These are phyloP conservation scores for Annona squamosa DNA, from an alignment of 164 flowering plant species.

Conservation along the genomic window DNA sequence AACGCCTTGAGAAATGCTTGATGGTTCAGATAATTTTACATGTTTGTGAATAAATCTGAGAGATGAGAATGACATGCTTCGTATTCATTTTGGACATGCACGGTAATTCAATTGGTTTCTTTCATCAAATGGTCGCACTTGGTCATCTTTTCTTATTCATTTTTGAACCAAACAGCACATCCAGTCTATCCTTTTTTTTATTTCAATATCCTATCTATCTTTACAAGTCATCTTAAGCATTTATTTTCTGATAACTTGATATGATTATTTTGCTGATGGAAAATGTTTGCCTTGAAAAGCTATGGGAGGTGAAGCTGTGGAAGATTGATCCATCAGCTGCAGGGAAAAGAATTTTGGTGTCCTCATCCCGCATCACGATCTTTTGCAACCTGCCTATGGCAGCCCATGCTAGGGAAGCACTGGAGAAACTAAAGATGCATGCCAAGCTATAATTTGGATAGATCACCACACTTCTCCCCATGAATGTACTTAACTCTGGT, in stretches of 20 bases:
- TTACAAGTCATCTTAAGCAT: neutral
- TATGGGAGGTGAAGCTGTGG: slow-evolving; percentile 64
- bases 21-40: too few species aligned
- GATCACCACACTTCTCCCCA: neutral
- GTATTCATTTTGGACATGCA: too few species aligned
- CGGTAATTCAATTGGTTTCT: too few species aligned
- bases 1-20: too few species aligned
- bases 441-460: slow-evolving; percentile 36
- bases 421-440: slow-evolving; percentile 32
- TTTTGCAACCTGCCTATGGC: slow-evolving; percentile 54
- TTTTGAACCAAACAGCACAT: too few species aligned
- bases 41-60: too few species aligned
- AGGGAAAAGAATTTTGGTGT: slow-evolving; percentile 26
- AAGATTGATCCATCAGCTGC: slow-evolving; percentile 28
- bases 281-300: slow-evolving; percentile 20
- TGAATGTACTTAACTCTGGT: too few species aligned
- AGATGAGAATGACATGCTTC: too few species aligned
- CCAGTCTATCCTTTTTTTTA: too few species aligned
- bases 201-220: too few species aligned
- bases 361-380: slow-evolving; percentile 57
- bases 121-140: too few species aligned
- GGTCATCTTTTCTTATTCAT: too few species aligned
- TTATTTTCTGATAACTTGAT: neutral
- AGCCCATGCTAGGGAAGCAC: slow-evolving; percentile 39
- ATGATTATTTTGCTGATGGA: neutral